Base-by-base conservation (phyloP, 176 grass and related monocot genomes). In the Eremochloa ophiuroides region DNA sequence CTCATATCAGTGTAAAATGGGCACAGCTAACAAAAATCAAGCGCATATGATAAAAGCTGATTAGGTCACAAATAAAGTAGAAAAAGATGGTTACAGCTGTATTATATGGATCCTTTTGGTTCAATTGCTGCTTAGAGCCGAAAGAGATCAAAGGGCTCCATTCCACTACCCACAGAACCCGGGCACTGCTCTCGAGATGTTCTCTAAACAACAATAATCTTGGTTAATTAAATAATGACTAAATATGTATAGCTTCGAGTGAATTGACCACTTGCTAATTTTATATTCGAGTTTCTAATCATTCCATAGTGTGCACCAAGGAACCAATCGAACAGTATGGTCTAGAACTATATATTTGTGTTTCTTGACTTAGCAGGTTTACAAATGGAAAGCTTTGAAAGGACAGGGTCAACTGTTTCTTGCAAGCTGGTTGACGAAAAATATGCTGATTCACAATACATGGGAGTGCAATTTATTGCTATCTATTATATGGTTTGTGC, bases 101-200 rank as follows among this genome's bases (percentile, higher is more conserved):
- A 70, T 55, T 86, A 83, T 82, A 88, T 88, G 79, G 68, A 27
- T 81, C 64, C 48, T 88, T 85, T 88, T 80, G 30, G 37, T 69
- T 59, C 79, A 79, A 56, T 82, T 85, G 86, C 83, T 83, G 85
- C 75, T 76, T 91, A 71, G 86, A 56, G 86, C 79, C 40, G 79
- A 88, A 92, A 92, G 90, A 79, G 75, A 91, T 75, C 63, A 88
- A 88, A 88, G 82, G 73, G 61, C 39, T 67, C 33, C 62, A 66
- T 65, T 74, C 90, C 90, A 92, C 86, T 66, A 58, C 66, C 69
- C 90, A 76, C 38, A 89, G 48, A 92, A 92, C 80, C 75, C 71
- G 90, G 90, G 78, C 83, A 72, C 80, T 76, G 83, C 75, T 58
- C 80, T 77, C 86, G 15, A 80, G 23, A 72, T 83, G 86, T 55